phyloP scores from a whole-genome alignment of 768 basidiomycete genomes.

The Cystobasidium tubakii region DNA sequence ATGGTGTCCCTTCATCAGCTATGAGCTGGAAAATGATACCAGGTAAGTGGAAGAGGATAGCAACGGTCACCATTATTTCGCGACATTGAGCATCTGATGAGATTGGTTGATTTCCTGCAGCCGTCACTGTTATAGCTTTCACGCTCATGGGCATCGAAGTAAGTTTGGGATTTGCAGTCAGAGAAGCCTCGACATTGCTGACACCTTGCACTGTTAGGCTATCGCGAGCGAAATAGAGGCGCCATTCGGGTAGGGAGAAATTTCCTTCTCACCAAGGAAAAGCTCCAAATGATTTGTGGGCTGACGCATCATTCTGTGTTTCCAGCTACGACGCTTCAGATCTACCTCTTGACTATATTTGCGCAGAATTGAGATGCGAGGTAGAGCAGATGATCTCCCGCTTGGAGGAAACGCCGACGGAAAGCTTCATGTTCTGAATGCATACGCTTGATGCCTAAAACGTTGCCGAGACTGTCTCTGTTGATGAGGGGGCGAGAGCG shows the following conservation, averaged over 20 bases:
- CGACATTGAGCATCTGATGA: no score
- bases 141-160: conserved; percentile 74
- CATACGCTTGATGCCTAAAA: no score
- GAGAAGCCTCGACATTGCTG: no score
- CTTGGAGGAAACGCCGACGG: conserved; percentile 10
- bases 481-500: no score
- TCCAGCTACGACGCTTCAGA: conserved; percentile 41
- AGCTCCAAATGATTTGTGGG: no score
- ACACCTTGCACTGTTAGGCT: conserved; percentile 56
- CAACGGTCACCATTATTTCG: no score
- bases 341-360: conserved; percentile 41
- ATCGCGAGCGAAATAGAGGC: conserved; percentile 92
- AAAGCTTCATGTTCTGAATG: conserved; percentile 7
- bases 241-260: conserved; percentile 52
- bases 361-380: conserved; percentile 44
- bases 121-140: conserved; percentile 60
- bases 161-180: not conserved
- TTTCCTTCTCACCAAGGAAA: no score
- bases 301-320: no score
- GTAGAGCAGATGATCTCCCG: conserved; percentile 24
- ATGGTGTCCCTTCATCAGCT: no score
- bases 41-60: no score
- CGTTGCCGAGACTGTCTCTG: no score
- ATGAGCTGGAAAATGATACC: conserved; percentile 66
- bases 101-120: conserved; percentile 50